Base-by-base conservation (phyloP, 2,329 filamentous ascomycete genomes). In the Colletotrichum costaricense region DNA sequence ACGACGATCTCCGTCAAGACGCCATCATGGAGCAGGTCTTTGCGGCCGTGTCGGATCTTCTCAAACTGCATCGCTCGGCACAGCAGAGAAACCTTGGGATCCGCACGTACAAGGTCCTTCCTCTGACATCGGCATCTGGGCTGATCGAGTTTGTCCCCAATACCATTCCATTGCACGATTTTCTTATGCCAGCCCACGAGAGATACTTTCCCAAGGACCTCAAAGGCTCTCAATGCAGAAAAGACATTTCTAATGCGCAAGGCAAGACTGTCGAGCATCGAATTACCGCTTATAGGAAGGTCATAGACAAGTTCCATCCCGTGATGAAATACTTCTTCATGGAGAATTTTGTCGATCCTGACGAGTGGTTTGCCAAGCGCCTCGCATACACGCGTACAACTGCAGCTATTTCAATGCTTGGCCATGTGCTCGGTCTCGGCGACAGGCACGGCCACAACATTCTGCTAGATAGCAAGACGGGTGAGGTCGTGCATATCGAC, bases 11-110 rank as follows among this genome's bases (percentile, higher is more conserved):
- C 14, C 93, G 97, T 9, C 97, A 99, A 84, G 97, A 99, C 79
- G 95, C 96, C 57, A 99, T 91, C 86, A 99, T 99, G 97, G 97
- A 99, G 82, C 97, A 99, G 83, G 97, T 99, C 1, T 99, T 99
- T 81, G 94, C 95, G 72, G 95, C 97, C 82, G 97, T 98, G 26
- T 98, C 95, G 71, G 94, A 94, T 64, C 90, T 99, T 26, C 87
- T 99, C 30, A 94, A 94, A 80, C 92, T 94, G 62, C 95, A 98
- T 81, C 92, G 94, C 68, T 90, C 92, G 14, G 98, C 97, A 2
- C 93, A 95, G 52, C 95, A 98, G 79, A 93, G 97, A 6, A 94
- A 94, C 75, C 87, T 99, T 12, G 94, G 93, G 9, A 97, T 99
- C 79, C 90, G 97, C 71, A 98, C 97, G 0, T 99, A 99, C 88